phyloP scores from a whole-genome alignment of 495 filamentous ascomycete species.

The Tuber calosporum region DNA sequence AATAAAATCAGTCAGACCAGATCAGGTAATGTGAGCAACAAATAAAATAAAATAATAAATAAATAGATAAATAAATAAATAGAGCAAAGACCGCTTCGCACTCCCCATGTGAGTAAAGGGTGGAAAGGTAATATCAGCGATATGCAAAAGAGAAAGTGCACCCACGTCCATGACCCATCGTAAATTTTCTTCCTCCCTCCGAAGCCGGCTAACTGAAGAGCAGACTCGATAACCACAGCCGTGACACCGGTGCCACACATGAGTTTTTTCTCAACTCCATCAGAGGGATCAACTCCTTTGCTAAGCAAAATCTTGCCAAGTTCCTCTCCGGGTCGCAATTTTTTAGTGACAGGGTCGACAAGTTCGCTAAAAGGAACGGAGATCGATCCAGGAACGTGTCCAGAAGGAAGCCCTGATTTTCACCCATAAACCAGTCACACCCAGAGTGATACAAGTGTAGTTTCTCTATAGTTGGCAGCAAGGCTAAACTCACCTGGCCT shows the following conservation, averaged over 20 bases:
- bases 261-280: constrained; percentile 58
- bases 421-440: not conserved
- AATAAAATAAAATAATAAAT: no score
- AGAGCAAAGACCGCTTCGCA: not conserved
- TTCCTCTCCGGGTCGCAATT: constrained; percentile 64
- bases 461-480: constrained; percentile 18
- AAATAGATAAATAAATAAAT: not conserved
- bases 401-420: constrained; percentile 60
- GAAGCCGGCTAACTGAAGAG: constrained; percentile 68
- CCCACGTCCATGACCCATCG: constrained; percentile 97
- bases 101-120: not conserved
- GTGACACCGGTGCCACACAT: constrained; percentile 96
- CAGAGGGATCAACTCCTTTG: constrained; percentile 62
- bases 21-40: not conserved
- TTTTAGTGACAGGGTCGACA: constrained; percentile 72
- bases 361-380: constrained; percentile 73
- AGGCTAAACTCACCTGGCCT: constrained; percentile 50
- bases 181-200: constrained; percentile 71
- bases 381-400: constrained; percentile 78
- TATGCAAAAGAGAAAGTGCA: constrained; percentile 35
- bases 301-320: constrained; percentile 67
- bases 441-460: not conserved
- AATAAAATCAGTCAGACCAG: constrained; percentile 14
- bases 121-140: not conserved
- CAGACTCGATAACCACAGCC: constrained; percentile 84